These are phyloP conservation scores for Thecamonas trahens DNA, from an alignment of 78 protist species.

Conservation along the genomic window DNA sequence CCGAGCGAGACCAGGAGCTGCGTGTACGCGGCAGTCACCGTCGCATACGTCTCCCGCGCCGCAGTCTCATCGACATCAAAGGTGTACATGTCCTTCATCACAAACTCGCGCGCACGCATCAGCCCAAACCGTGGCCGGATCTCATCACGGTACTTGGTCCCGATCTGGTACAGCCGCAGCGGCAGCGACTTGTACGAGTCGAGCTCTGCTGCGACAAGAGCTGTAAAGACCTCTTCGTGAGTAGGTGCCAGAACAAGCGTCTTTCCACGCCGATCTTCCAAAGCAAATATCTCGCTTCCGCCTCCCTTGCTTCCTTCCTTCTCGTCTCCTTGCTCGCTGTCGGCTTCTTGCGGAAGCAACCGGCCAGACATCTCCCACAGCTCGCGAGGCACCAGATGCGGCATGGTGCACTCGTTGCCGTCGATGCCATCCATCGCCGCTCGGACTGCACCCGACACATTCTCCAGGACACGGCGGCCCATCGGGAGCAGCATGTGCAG, in stretches of 20 bases:
- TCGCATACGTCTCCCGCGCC: conserved; percentile 47
- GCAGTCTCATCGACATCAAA: conserved; percentile 42
- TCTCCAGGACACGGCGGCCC: no score
- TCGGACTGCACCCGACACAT: no score
- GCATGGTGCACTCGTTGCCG: no score
- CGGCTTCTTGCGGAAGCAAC: no score
- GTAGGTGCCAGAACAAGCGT: conserved; percentile 72
- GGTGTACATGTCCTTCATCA: conserved; percentile 81
- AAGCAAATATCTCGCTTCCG: conserved; percentile 24
- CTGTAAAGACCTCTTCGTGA: conserved; percentile 66
- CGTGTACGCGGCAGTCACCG: conserved; percentile 40
- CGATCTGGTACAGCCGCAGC: conserved; percentile 61
- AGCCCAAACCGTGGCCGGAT: conserved; percentile 74
- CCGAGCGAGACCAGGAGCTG: conserved; percentile 38
- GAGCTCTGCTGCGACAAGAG: conserved; percentile 30
- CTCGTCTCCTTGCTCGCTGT: no score
- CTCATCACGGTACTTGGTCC: conserved; percentile 73
- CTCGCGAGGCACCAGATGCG: no score
- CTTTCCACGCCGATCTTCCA: conserved; percentile 43
- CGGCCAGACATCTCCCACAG: no score
- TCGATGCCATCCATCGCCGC: no score
- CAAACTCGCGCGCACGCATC: conserved; percentile 65
- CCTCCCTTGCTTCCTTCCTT: no score
- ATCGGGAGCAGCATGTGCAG: no score
- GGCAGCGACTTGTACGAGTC: conserved; percentile 33